Percentiles rank a stretch among this genome's conserved stretches.
Conservation (phyloP, 257 asterid genomes). For the Lithospermum erythrorhizon region DNA sequence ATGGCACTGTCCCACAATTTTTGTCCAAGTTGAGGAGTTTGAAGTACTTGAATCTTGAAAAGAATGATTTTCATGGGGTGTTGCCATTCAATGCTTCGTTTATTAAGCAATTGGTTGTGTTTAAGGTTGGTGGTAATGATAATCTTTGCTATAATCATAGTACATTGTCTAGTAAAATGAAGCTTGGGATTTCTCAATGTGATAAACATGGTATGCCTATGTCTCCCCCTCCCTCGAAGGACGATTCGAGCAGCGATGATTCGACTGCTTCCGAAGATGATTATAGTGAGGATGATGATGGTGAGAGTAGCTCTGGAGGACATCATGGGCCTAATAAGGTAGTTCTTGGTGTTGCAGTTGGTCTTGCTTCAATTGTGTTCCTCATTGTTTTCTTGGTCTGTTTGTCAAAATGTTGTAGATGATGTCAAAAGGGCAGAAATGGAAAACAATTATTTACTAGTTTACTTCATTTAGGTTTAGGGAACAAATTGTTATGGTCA, state of each 20-base stretch:
- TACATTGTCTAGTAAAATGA: conserved; percentile 41
- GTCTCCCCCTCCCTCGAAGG: conserved; percentile 79
- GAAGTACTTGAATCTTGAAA: conserved; percentile 63
- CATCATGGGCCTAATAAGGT: conserved; percentile 76
- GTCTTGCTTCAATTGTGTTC: conserved; percentile 71
- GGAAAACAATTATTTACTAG: neutral
- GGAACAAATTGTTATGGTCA: neutral
- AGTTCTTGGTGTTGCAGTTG: conserved; percentile 87
- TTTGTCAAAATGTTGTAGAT: conserved; percentile 70
- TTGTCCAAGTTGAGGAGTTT: conserved; percentile 49
- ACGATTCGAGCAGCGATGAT: conserved; percentile 24
- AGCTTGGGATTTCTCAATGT: conserved; percentile 87
- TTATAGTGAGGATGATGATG: conserved; percentile 17
- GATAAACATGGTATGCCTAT: conserved; percentile 73
- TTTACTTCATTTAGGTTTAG: neutral
- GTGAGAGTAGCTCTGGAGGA: conserved; percentile 24
- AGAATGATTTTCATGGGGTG: conserved; percentile 66
- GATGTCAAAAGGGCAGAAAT: conserved; percentile 9
- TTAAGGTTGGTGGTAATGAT: conserved; percentile 62
- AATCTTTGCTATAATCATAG: conserved; percentile 73
- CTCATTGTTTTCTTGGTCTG: conserved; percentile 76
- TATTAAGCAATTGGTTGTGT: conserved; percentile 39
- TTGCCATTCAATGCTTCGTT: conserved; percentile 78
- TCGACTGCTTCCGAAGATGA: conserved; percentile 21
- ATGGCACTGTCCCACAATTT: conserved; percentile 74